Conservation (phyloP, 148 eudicot genomes). For the Heliamphora exappendiculata region DNA sequence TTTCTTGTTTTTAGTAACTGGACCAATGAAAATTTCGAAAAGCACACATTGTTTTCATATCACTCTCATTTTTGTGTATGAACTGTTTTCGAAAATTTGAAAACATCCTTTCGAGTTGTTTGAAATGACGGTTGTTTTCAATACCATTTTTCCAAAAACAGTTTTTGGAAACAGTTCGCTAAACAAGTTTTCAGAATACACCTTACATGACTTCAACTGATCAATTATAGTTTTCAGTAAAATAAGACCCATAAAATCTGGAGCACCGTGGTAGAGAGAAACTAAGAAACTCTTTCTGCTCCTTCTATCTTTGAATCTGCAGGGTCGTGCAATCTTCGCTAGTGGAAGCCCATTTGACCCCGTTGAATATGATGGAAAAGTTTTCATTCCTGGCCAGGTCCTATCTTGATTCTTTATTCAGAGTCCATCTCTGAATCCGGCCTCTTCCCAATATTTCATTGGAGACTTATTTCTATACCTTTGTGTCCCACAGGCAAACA, state of each 20-base stretch:
- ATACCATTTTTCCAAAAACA: too few species aligned
- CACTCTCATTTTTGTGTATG: too few species aligned
- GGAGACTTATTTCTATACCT: not conserved
- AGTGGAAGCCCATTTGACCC: constrained; percentile 93
- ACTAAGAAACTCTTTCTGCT: not conserved
- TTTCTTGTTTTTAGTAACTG: too few species aligned
- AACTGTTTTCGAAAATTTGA: too few species aligned
- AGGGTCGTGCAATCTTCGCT: constrained; percentile 79
- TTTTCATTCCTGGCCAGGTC: constrained; percentile 77
- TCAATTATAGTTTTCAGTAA: too few species aligned
- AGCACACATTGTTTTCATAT: too few species aligned
- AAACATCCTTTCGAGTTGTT: too few species aligned
- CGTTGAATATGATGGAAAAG: constrained; percentile 53
- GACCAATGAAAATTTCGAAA: too few species aligned
- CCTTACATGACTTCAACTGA: too few species aligned
- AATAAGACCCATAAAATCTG: not conserved
- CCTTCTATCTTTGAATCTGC: constrained; percentile 8
- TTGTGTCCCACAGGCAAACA: constrained; percentile 56
- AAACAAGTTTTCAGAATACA: too few species aligned
- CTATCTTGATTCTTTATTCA: not conserved
- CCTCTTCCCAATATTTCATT: not conserved
- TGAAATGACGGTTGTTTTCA: too few species aligned
- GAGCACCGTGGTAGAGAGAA: not conserved
- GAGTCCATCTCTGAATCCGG: not conserved
- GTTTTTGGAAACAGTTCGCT: too few species aligned